Evolutionary conservation across 1,139 yeast species (phyloP).

Genomic region (Nadsonia commutata): DNA sequence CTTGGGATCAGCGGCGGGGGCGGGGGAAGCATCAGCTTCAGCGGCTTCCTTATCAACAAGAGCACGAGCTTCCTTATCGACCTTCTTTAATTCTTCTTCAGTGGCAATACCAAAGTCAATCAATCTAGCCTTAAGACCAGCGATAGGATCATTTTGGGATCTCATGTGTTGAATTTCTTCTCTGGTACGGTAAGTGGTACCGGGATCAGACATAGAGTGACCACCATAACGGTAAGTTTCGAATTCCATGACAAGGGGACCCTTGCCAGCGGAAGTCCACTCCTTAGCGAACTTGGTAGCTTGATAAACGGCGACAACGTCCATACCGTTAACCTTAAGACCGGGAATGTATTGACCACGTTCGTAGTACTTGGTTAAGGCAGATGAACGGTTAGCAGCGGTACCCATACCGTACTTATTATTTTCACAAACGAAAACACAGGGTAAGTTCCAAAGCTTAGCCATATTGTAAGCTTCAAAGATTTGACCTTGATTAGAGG

Average conservation of each 20-base stretch:
- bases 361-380: slow-evolving; percentile 91
- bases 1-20: slow-evolving; percentile 92
- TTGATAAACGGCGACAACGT: slow-evolving; percentile 84
- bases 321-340: slow-evolving; percentile 97
- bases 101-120: slow-evolving; percentile 74
- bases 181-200: slow-evolving; percentile 98
- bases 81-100: slow-evolving; percentile 85
- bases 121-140: slow-evolving; percentile 81
- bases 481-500: slow-evolving; percentile 97
- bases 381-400: slow-evolving; percentile 90
- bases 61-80: slow-evolving; percentile 92
- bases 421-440: slow-evolving; percentile 91
- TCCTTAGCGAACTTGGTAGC: slow-evolving; percentile 96
- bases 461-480: slow-evolving; percentile 98
- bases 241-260: slow-evolving; percentile 90
- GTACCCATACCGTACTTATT: slow-evolving; percentile 99
- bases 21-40: slow-evolving; percentile 84
- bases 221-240: slow-evolving; percentile 99
- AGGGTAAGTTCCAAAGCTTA: slow-evolving; percentile 93
- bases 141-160: slow-evolving; percentile 94
- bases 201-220: slow-evolving; percentile 99
- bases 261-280: slow-evolving; percentile 87
- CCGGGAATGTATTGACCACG: slow-evolving; percentile 99
- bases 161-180: slow-evolving; percentile 99
- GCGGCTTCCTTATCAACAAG: slow-evolving; percentile 90